Evolutionary conservation across 768 basidiomycete species (phyloP), one percentile per base, ranked within the genome.

Genomic region (Collybiopsis luxurians): DNA sequence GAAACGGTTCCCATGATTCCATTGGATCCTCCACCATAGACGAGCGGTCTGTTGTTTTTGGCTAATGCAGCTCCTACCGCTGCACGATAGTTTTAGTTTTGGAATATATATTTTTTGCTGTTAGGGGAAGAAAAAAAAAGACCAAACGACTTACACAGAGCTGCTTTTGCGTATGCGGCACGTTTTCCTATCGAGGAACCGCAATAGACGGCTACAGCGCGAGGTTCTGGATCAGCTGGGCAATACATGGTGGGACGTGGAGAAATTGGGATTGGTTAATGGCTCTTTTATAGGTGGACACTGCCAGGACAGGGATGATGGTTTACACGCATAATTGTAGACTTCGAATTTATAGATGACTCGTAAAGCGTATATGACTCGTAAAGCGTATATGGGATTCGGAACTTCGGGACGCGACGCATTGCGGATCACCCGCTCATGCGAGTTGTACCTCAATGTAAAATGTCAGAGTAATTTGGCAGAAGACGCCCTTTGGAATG

Each of bases 1-100:
- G 91, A 89, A 9, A 95, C 85, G 45, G 81, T 69, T 59, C 95
- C 95, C 95, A 97, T 97, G 60, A 96, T 78, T 13, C 49, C 95
- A 42, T 78, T 76, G 19, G 78, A 76, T 0, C 93, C 95, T 6
- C 95, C 95, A 2, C 95, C 95, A 66, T 97, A 98, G 2, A 98
- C 80, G 13, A 97, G 77, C 3, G 85, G 81, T 2, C 86, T 76
- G 0, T 79, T 73, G 15, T 79, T 71, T 7, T 69, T 69, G 2
- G 84, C 91, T 26, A 96, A 72, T 0, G 93, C 90, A 44, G 74
- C 69, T 38, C 91, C 95, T 12, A 97, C 64, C 21, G 92, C 90
- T 90, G 63, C 27, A 34, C 24, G 13, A 17, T 26, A 12, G 27
- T 19, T 7, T 26, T 26, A n/a, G 42, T 17, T 42, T 21, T 5